Evolutionary conservation across 768 basidiomycete species (phyloP).

Genomic region (Termitomyces sp.): DNA sequence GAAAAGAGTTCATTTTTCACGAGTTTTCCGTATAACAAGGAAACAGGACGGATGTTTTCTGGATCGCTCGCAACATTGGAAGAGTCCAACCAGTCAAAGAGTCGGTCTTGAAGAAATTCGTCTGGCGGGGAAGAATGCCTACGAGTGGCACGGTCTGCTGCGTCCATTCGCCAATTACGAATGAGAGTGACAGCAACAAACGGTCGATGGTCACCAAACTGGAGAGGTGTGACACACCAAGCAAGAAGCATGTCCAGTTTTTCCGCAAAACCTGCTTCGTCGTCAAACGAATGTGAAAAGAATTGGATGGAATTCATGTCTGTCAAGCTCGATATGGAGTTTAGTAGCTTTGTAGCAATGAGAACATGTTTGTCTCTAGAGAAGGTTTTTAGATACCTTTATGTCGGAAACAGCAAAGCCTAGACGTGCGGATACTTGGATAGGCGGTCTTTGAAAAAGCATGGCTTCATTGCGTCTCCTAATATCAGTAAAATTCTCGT

Average conservation of each 20-base stretch:
- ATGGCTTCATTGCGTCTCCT: slow-evolving; percentile 78
- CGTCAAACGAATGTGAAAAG: slow-evolving; percentile 46
- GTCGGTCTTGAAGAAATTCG: slow-evolving; percentile 65
- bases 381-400: slow-evolving; percentile 29
- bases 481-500: slow-evolving; percentile 65
- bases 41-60: slow-evolving; percentile 54
- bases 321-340: slow-evolving; percentile 67
- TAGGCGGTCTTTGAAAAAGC: slow-evolving; percentile 65
- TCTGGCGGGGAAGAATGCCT: slow-evolving; percentile 58
- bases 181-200: slow-evolving; percentile 74
- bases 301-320: slow-evolving; percentile 56
- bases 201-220: slow-evolving; percentile 80
- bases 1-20: slow-evolving; percentile 70
- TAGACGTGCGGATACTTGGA: slow-evolving; percentile 54
- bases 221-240: slow-evolving; percentile 77
- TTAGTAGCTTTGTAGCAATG: slow-evolving; percentile 52
- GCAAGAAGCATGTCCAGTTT: slow-evolving; percentile 75
- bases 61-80: slow-evolving; percentile 57
- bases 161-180: slow-evolving; percentile 55
- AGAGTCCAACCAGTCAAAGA: slow-evolving; percentile 80
- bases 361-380: not conserved
- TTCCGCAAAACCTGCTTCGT: slow-evolving; percentile 46
- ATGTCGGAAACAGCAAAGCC: slow-evolving; percentile 57
- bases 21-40: slow-evolving; percentile 69
- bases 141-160: slow-evolving; percentile 59